These are phyloP conservation scores for Chytriomyces sp. DNA, from an alignment of 192 early-diverging fungal species.

Conservation along the genomic window DNA sequence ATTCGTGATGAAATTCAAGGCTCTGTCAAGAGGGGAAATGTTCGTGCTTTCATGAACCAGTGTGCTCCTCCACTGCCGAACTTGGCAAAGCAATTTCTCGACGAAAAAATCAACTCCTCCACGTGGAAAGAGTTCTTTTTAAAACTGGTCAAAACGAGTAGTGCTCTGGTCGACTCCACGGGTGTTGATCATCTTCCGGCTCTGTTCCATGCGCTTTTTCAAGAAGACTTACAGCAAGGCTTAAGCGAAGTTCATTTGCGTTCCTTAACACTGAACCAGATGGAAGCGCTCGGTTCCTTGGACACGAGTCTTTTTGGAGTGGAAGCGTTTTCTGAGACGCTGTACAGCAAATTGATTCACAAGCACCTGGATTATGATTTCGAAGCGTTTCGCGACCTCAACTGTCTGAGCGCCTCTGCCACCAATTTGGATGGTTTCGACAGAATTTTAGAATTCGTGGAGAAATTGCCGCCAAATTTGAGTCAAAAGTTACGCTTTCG, in stretches of 20 bases:
- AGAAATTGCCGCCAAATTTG: too few relatives aligned
- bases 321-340: neutral
- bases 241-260: neutral
- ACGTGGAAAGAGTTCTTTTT: too few relatives aligned
- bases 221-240: neutral
- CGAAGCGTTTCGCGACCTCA: neutral
- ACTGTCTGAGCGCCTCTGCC: neutral
- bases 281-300: neutral
- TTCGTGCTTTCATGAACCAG: too few relatives aligned
- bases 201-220: neutral
- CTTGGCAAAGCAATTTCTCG: too few relatives aligned
- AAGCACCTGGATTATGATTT: neutral
- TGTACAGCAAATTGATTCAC: neutral
- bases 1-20: too few relatives aligned
- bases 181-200: neutral
- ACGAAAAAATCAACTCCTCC: too few relatives aligned
- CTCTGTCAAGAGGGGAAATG: too few relatives aligned
- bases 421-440: slow-evolving; percentile 6
- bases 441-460: neutral
- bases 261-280: neutral
- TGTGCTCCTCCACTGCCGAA: too few relatives aligned
- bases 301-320: neutral
- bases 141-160: neutral
- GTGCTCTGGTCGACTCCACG: neutral
- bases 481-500: neutral